Evolutionary conservation across 1,284 basidiomycete species (phyloP).

Genomic region (Cystobasidium slooffiae): DNA sequence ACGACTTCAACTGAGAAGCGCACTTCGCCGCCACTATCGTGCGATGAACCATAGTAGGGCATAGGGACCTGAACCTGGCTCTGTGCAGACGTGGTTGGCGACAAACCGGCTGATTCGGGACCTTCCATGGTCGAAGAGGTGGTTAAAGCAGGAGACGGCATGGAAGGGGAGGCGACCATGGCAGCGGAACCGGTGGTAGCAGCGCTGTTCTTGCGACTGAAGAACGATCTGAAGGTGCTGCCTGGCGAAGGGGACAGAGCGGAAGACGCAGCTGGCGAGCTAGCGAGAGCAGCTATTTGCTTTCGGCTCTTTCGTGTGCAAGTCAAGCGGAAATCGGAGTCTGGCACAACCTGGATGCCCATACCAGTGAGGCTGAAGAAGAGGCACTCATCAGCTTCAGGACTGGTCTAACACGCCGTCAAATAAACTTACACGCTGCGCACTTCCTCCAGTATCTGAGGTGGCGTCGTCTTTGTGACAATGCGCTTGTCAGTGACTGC

Average conservation of each 20-base stretch:
- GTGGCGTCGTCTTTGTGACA: constrained; percentile 80
- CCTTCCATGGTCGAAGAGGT: constrained; percentile 41
- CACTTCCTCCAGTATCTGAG: constrained; percentile 85
- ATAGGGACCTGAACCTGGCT: constrained; percentile 49
- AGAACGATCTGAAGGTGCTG: constrained; percentile 44
- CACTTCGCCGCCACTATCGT: constrained; percentile 87
- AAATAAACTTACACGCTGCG: constrained; percentile 53
- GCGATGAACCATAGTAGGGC: constrained; percentile 73
- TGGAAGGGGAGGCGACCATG: constrained; percentile 35
- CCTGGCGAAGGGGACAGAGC: constrained; percentile 41
- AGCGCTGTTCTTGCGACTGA: constrained; percentile 44
- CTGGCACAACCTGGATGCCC: constrained; percentile 86
- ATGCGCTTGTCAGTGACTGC: constrained; percentile 92
- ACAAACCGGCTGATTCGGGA: constrained; percentile 47
- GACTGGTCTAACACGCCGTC: not conserved
- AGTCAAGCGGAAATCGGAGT: constrained; percentile 76
- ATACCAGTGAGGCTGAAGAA: constrained; percentile 67
- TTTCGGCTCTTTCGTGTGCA: constrained; percentile 53
- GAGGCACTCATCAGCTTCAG: not conserved
- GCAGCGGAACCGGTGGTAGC: not conserved
- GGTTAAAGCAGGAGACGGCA: constrained; percentile 46
- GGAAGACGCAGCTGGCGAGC: constrained; percentile 48
- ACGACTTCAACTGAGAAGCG: constrained; percentile 90
- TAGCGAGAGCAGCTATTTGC: constrained; percentile 49
- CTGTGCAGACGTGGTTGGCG: constrained; percentile 43